Evolutionary conservation across 2,329 filamentous ascomycete genomes (phyloP), one percentile per base, ranked within the genome.

Genomic region (Nothomitra cinnamomea): DNA sequence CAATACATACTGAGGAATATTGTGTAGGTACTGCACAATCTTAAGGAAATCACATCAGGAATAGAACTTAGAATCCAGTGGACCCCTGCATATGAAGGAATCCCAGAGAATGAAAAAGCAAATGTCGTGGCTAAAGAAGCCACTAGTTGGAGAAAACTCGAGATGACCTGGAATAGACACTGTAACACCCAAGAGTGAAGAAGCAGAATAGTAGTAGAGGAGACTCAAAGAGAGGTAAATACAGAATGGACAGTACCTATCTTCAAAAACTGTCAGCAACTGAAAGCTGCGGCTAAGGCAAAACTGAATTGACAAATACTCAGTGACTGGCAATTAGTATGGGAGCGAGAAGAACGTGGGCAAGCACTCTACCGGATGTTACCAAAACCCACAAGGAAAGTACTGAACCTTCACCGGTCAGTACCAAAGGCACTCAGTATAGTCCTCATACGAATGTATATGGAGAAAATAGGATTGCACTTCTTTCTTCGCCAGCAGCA

Each of bases 81-180:
- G 54, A 41, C 56, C 22, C 56, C 56, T 24, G 49, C 56, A 19
- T 51, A 59, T 42, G 57, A 45, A 12, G 56, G 57, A 42, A 57
- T 59, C 55, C 35, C 21, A 42, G 57, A 55, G 45, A 59, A 59
- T 51, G 53, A 59, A 53, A 50, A 21, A 42, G 57, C 54, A 40
- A 54, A 58, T 42, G 54, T 41, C 32, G 56, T 51, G 41, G 56
- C 56, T 15, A 58, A 58, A 52, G 54, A 53, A 48, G 56, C 56
- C 25, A 56, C 56, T n/a, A 40, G 52, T 17, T 53, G 52, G 52
- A 40, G 52, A 35, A 45, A n/a, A n/a, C n/a, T n/a, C n/a, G n/a
- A n/a, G n/a, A n/a, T n/a, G n/a, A n/a, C n/a, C n/a, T n/a, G n/a
- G n/a, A n/a, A n/a, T n/a, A n/a, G n/a, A n/a, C n/a, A n/a, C n/a